These are phyloP conservation scores for Xylaria sp. DNA, from an alignment of 2,329 filamentous ascomycete species.

Conservation along the genomic window DNA sequence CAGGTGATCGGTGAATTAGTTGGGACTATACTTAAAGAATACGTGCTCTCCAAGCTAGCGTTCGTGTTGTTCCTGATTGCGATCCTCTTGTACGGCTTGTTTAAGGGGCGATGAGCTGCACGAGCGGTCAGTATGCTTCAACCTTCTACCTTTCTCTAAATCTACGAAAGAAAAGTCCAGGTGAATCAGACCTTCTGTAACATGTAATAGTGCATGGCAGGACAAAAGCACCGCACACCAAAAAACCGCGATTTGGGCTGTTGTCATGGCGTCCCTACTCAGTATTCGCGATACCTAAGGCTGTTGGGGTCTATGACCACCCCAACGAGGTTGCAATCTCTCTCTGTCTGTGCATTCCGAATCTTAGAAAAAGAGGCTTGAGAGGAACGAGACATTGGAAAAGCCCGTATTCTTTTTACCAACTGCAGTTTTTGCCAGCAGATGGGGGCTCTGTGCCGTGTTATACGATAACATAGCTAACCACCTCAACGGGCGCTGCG, in stretches of 20 bases:
- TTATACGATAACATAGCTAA: constrained; percentile 16
- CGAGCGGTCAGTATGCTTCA: constrained; percentile 15
- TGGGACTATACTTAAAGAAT: background rate
- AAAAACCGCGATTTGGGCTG: constrained; percentile 12
- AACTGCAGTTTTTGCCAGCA: background rate
- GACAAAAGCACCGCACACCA: constrained; percentile 25
- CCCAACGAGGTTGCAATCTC: constrained; percentile 18
- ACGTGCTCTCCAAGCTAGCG: background rate
- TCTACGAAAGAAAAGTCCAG: constrained; percentile 12
- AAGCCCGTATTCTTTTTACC: background rate
- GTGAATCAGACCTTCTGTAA: constrained; percentile 10
- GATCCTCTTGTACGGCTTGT: constrained; percentile 10
- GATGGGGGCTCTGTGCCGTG: constrained; percentile 4
- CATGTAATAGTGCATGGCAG: constrained; percentile 8
- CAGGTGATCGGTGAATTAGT: background rate
- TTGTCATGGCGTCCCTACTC: constrained; percentile 20
- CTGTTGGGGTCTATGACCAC: constrained; percentile 21
- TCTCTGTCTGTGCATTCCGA: constrained; percentile 18
- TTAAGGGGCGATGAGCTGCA: constrained; percentile 7
- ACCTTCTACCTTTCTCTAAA: background rate
- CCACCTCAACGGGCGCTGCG: constrained; percentile 10
- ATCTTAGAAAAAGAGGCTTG: constrained; percentile 13
- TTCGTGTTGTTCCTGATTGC: constrained; percentile 15
- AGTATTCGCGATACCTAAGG: background rate
- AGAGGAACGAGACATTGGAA: constrained; percentile 9